These are phyloP conservation scores for Cercospora zeina DNA, from an alignment of 2,329 filamentous ascomycete species.

Conservation along the genomic window DNA sequence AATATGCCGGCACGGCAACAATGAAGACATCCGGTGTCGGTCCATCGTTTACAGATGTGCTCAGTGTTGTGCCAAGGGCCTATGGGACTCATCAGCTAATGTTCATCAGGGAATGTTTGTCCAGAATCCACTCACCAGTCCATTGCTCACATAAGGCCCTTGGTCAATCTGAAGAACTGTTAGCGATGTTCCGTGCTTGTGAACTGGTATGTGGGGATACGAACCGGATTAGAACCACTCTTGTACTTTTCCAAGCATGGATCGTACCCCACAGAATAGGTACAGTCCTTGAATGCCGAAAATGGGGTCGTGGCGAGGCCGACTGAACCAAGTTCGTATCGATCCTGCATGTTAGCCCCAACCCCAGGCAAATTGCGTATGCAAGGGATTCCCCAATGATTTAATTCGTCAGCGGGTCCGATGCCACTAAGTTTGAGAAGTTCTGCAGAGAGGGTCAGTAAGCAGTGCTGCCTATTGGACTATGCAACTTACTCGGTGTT, in stretches of 20 bases:
- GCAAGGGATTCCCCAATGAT: conserved; percentile 55
- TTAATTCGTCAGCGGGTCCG: conserved; percentile 56
- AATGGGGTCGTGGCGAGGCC: conserved; percentile 15
- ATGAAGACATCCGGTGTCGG: conserved; percentile 52
- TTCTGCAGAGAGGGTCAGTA: conserved; percentile 43
- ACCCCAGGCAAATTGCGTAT: conserved; percentile 61
- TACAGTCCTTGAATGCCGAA: conserved; percentile 14
- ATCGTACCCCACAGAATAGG: conserved; percentile 36
- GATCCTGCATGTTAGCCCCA: conserved; percentile 64
- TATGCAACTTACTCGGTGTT: conserved; percentile 48
- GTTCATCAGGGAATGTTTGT: too few relatives aligned
- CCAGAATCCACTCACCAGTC: conserved; percentile 49
- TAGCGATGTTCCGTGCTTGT: not conserved
- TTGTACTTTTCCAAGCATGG: conserved; percentile 46
- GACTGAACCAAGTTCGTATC: conserved; percentile 56
- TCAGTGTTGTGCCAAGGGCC: conserved; percentile 18
- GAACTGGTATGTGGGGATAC: not conserved
- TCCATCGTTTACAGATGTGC: conserved; percentile 16
- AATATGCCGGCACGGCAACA: conserved; percentile 56
- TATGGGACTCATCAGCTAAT: conserved; percentile 34
- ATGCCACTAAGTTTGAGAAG: conserved; percentile 64
- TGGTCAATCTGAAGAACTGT: conserved; percentile 29
- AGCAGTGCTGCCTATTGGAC: not conserved
- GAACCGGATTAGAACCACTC: conserved; percentile 33
- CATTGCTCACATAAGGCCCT: conserved; percentile 52